Conservation (phyloP, 1,139 yeast species). For the Pneumocystis wakefieldiae region DNA sequence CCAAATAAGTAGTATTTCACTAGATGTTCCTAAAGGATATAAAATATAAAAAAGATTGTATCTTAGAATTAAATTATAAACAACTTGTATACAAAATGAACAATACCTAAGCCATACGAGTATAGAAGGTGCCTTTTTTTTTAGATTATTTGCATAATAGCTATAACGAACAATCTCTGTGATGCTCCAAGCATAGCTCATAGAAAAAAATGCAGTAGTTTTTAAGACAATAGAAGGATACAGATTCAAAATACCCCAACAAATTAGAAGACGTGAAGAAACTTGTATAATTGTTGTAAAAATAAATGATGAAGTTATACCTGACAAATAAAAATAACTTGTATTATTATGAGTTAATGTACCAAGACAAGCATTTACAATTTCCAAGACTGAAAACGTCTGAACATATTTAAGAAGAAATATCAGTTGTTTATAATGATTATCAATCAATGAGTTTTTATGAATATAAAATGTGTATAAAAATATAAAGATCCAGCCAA, state of each 20-base stretch:
- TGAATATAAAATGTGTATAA: conserved; percentile 24
- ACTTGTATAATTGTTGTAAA: conserved; percentile 78
- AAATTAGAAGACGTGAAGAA: conserved; percentile 65
- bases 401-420: conserved; percentile 55
- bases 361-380: conserved; percentile 55
- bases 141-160: conserved; percentile 56
- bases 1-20: conserved; percentile 61
- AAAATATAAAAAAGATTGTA: conserved; percentile 48
- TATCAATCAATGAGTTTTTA: conserved; percentile 33
- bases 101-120: conserved; percentile 70
- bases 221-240: conserved; percentile 53
- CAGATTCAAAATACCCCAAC: conserved; percentile 62
- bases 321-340: not conserved
- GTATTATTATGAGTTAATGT: conserved; percentile 19
- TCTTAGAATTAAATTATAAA: not conserved
- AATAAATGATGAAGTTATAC: conserved; percentile 68
- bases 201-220: conserved; percentile 43
- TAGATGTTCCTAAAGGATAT: conserved; percentile 82
- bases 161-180: conserved; percentile 83
- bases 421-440: conserved; percentile 43
- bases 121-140: conserved; percentile 43
- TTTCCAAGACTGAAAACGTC: conserved; percentile 69
- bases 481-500: conserved; percentile 51
- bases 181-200: conserved; percentile 73
- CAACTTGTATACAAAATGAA: not conserved